Base-by-base conservation (phyloP, 2,329 filamentous ascomycete species). In the Microdochium nivale region DNA sequence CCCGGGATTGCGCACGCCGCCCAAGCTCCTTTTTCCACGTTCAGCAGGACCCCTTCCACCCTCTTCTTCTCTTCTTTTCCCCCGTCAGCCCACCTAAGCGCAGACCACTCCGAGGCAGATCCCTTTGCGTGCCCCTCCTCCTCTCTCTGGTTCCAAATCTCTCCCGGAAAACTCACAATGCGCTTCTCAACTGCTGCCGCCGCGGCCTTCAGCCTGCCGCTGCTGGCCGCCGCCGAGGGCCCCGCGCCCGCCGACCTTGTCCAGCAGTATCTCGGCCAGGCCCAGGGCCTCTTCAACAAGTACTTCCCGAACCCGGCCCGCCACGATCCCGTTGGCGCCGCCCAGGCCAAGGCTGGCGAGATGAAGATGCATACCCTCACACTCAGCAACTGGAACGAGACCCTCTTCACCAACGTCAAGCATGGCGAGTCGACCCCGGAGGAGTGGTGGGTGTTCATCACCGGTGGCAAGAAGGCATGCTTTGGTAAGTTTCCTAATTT, bases 401-500 rank as follows among this genome's bases (percentile, higher is more conserved):
- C 83, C 2, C 73, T 92, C 54, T 83, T 80, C 63, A 72, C 73
- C 49, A 79, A 81, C 27, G 80, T 86, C 53, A 73, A 80, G 54
- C 68, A 80, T 9, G 79, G 69, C 25, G 77, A 79, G 55, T 78
- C 79, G 11, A 76, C 70, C 8, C 84, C 87, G 4, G 84, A 86
- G 68, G 84, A 90, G 69, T 90, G 86, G 86, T 84, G 87, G 75
- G 73, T 92, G 55, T 76, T 87, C 58, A 71, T 89, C 58, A 87
- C 83, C 10, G 88, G 88, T 52, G 76, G 86, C 59, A 90, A 91
- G 75, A 86, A 83, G 72, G 90, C 87, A 30, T 92, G 88, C 72
- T 85, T 78, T 64, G 78, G 80, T 82, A 71, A 53, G 75, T 40
- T 40, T 4, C 16, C 11, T 30, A 5, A 30, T 5, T 11, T 5